Conservation (phyloP, 202 grass and related monocot genomes). For the Elaeis oleifera region DNA sequence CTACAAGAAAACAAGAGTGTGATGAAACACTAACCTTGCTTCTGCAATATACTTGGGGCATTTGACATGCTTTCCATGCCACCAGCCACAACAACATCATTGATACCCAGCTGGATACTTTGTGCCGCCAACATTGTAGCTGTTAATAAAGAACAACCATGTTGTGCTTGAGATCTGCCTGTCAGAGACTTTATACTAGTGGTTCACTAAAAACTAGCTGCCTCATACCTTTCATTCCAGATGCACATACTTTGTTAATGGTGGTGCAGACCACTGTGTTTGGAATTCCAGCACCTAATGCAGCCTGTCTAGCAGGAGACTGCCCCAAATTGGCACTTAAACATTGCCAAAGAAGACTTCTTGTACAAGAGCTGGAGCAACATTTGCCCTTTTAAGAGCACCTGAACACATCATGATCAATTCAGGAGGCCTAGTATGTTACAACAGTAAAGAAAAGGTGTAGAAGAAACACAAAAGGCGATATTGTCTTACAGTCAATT, state of each 20-base stretch:
- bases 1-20: neutral
- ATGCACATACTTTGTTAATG: conserved; percentile 90
- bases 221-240: conserved; percentile 85
- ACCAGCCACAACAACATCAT: conserved; percentile 85
- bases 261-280: conserved; percentile 77
- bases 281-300: conserved; percentile 77
- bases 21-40: conserved; percentile 45
- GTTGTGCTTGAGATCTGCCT: neutral
- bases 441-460: neutral
- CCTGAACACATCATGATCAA: conserved; percentile 29
- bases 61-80: conserved; percentile 99
- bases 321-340: conserved; percentile 94
- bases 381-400: conserved; percentile 63
- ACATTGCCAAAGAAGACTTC: conserved; percentile 94
- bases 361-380: conserved; percentile 73
- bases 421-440: neutral
- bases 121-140: conserved; percentile 82
- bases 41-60: conserved; percentile 89
- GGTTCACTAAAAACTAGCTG: neutral
- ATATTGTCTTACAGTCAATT: conserved; percentile 42
- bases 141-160: conserved; percentile 26
- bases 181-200: neutral
- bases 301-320: conserved; percentile 80
- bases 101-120: conserved; percentile 73
- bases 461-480: neutral